Percentiles rank a stretch among this genome's conserved stretches.
Conservation (phyloP, 2,329 filamentous ascomycete species). For the Macrophomina phaseolina region DNA sequence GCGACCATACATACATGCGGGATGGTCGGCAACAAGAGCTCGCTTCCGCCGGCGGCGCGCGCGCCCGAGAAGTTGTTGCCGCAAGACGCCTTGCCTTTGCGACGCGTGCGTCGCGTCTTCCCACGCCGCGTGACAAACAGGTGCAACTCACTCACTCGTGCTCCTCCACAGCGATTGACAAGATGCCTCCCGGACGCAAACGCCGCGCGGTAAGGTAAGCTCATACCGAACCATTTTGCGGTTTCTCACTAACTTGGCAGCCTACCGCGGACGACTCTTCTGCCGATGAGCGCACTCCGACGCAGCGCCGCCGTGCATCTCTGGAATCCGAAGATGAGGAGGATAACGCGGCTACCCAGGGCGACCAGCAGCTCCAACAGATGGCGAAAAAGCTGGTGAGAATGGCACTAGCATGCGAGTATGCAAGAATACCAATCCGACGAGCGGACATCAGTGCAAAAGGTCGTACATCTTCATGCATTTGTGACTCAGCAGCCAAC, state of each 20-base stretch:
- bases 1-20: background rate
- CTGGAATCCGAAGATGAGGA: constrained; percentile 18
- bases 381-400: constrained; percentile 68
- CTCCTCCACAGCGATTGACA: background rate
- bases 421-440: constrained; percentile 62
- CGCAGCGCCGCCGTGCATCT: constrained; percentile 25
- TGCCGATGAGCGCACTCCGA: constrained; percentile 4
- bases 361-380: constrained; percentile 33
- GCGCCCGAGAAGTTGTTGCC: constrained; percentile 16
- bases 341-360: constrained; percentile 2
- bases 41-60: background rate
- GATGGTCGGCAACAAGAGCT: background rate
- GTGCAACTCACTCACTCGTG: background rate
- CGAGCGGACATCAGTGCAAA: constrained; percentile 64
- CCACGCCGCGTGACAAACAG: background rate
- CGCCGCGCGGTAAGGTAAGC: constrained; percentile 27
- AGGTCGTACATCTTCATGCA: constrained; percentile 33
- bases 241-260: background rate
- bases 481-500: background rate
- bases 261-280: constrained; percentile 14
- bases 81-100: background rate
- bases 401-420: constrained; percentile 65
- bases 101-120: constrained; percentile 15
- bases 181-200: constrained; percentile 29
- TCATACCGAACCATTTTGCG: background rate